Conservation (phyloP, 345 rosid species). For the Bruguiera parviflora region DNA sequence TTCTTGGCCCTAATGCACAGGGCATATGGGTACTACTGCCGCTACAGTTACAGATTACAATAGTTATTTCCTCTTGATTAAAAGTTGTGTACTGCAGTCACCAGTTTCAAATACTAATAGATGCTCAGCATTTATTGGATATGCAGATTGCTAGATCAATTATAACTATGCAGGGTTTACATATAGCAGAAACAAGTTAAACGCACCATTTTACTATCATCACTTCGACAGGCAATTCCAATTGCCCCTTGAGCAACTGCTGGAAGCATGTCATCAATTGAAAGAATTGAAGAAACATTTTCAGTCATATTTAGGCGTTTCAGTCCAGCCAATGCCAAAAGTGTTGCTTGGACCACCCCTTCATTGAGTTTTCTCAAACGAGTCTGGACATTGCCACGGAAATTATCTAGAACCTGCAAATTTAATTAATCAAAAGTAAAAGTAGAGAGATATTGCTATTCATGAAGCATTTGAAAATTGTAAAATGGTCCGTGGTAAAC, state of each 20-base stretch:
- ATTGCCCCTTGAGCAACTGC: slow-evolving; percentile 99
- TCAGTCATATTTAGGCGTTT: slow-evolving; percentile 88
- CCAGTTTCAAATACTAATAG: no score
- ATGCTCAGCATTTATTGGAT: background rate
- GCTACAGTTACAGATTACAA: no score
- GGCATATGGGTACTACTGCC: no score
- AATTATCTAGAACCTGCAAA: slow-evolving; percentile 80
- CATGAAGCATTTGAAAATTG: background rate
- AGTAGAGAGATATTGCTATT: background rate
- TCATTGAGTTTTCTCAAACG: slow-evolving; percentile 80
- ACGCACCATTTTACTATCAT: slow-evolving; percentile 81
- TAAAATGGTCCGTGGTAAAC: background rate
- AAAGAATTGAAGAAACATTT: slow-evolving; percentile 66
- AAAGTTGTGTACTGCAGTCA: no score
- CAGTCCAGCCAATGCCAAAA: slow-evolving; percentile 94
- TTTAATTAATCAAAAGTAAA: slow-evolving; percentile 15
- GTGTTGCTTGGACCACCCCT: slow-evolving; percentile 82
- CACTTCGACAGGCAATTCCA: slow-evolving; percentile 87
- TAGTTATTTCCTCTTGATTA: no score
- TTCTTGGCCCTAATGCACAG: no score
- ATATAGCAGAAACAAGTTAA: background rate
- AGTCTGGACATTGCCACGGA: slow-evolving; percentile 95
- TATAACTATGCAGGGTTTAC: background rate
- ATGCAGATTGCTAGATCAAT: slow-evolving; percentile 3
- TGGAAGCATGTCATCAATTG: slow-evolving; percentile 93